Percentiles rank a stretch among this genome's conserved stretches.
Evolutionary conservation across 192 early-diverging fungal species (phyloP).

Genomic region (Coemansia sp.): DNA sequence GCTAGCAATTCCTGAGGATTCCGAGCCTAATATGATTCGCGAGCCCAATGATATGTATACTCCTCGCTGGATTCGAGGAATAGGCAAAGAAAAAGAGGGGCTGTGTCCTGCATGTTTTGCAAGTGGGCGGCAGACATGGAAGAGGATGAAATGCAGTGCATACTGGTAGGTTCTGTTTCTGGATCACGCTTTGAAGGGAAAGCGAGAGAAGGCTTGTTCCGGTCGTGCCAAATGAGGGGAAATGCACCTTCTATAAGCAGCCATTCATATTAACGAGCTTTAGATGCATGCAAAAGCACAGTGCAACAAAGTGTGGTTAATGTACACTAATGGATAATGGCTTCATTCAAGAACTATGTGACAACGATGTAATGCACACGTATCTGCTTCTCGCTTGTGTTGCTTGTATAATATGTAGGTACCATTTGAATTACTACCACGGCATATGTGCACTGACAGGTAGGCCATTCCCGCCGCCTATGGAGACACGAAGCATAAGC

Average conservation of each 20-base stretch:
- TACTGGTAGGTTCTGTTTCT: constrained; percentile 49
- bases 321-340: constrained; percentile 17
- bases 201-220: neutral
- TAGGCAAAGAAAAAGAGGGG: constrained; percentile 53
- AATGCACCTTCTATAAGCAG: neutral
- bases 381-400: neutral
- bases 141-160: constrained; percentile 57
- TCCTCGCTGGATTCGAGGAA: constrained; percentile 55
- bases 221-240: neutral
- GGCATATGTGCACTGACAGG: constrained; percentile 55
- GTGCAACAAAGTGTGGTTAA: constrained; percentile 1
- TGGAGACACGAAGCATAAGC: constrained; percentile 17
- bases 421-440: constrained; percentile 57
- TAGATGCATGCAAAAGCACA: constrained; percentile 1
- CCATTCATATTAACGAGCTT: neutral
- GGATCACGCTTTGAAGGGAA: neutral
- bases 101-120: constrained; percentile 52
- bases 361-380: constrained; percentile 1
- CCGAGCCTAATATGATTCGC: constrained; percentile 43
- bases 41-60: constrained; percentile 52
- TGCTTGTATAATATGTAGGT: constrained; percentile 32
- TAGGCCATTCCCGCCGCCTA: constrained; percentile 42
- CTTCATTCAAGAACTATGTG: neutral
- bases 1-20: constrained; percentile 2
- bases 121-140: constrained; percentile 37